Evolutionary conservation across 1,139 yeast genomes (phyloP), one percentile per base, ranked within the genome.

Genomic region (Geotrichum restrictum): DNA sequence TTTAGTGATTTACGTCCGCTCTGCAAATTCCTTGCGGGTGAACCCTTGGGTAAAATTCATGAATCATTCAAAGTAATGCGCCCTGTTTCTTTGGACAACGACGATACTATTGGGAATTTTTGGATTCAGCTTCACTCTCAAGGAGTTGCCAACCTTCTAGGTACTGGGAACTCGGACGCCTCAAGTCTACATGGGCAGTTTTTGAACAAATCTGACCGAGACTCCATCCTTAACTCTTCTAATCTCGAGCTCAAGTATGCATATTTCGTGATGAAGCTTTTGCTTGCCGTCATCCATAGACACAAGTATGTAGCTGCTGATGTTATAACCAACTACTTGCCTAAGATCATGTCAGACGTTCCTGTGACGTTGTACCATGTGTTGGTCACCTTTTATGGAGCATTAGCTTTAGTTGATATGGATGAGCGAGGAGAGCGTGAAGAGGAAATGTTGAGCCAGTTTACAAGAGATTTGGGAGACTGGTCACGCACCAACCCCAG

Each of bases 401-500:
- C 66, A 8, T 56, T 64, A 43, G 67, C 67, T 1, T 57, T 64
- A 22, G 56, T 63, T 41, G 67, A 64, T 45, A 58, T 56, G 49
- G 58, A 56, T 8, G 51, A 49, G 10, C 55, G 56, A 36, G 56
- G 56, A 8, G 62, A 61, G 21, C 46, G 48, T 22, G 63, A 59
- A 22, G 48, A 58, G 27, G 56, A 52, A 8, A 50, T 59, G 52
- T 51, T 64, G 38, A 52, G 51, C 19, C 57, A 53, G 40, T 63
- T 64, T 54, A 59, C 60, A n/a, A 54, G 60, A 27, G 65, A 62
- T 48, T 66, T 74, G 52, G 59, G 61, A 45, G 63, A 66, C 38
- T 75, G 77, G 75, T 59, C 73, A 3, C 64, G 64, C 3, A 60
- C 68, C 1, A 69, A 72, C 54, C 77, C 77, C 0, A 51, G 64